Evolutionary conservation across 257 asterid species (phyloP).

Genomic region (Solanum acaule): DNA sequence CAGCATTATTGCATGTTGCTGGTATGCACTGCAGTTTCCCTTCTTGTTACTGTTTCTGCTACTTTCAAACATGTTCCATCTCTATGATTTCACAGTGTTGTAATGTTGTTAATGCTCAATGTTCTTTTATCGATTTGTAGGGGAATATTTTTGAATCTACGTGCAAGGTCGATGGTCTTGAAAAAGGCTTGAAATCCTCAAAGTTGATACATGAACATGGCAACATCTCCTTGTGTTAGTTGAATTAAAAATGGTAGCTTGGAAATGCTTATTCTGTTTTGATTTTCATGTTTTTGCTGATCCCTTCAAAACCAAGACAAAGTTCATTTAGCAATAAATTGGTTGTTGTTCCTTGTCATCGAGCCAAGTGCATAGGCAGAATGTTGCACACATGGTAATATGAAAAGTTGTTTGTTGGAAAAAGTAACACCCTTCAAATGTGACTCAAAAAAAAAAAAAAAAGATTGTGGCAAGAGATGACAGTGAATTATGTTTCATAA

Average conservation of each 20-base stretch:
- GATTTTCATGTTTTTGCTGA: neutral
- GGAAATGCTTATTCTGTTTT: neutral
- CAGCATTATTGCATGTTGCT: slow-evolving; percentile 69
- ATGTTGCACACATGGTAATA: neutral
- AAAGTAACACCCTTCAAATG: neutral
- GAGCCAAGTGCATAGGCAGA: too few relatives aligned
- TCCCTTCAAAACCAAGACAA: neutral
- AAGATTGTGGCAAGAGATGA: neutral
- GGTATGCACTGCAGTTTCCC: slow-evolving; percentile 29
- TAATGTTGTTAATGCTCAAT: neutral
- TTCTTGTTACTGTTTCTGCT: neutral
- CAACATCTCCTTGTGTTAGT: neutral
- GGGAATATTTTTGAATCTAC: slow-evolving; percentile 77
- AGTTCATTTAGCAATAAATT: too few relatives aligned
- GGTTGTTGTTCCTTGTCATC: too few relatives aligned
- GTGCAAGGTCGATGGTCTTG: slow-evolving; percentile 54
- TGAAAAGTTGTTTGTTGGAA: neutral
- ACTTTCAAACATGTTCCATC: neutral
- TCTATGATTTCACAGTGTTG: neutral
- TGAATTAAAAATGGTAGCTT: neutral
- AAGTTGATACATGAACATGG: neutral
- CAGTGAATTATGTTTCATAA: neutral
- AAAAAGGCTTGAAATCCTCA: slow-evolving; percentile 27
- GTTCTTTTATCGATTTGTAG: slow-evolving; percentile 17
- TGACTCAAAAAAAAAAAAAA: neutral